Evolutionary conservation across 768 basidiomycete species (phyloP), one percentile per base, ranked within the genome.

Genomic region (Collybia nuda): DNA sequence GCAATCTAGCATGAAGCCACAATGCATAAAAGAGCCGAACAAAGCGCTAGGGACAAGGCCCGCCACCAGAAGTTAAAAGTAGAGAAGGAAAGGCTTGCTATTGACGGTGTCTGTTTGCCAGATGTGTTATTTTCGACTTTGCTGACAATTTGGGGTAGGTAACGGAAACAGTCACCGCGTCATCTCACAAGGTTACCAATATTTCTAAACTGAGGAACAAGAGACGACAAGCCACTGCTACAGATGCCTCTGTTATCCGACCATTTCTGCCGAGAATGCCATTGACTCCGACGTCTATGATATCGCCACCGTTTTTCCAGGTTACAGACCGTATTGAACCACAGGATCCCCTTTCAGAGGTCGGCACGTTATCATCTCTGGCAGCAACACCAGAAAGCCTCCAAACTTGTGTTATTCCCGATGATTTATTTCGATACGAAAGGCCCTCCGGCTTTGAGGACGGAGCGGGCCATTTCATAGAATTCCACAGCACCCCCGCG

Each of bases 11-110:
- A 57, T 40, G 65, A 62, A 44, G 57, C 45, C 21, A 54, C 50
- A 24, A 55, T 66, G 51, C 60, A 57, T 11, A 57, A 60, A 35
- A 58, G 68, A 43, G 69, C 69, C 22, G 68, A 68, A 44, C 72
- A 73, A 55, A 71, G 69, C 52, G 67, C 67, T 18, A 60, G 70
- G 44, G 70, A 71, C 56, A 71, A 68, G 56, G 68, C 63, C 19
- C 63, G 67, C 7, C 58, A 61, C 40, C 61, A 60, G 26, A 56
- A 52, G 44, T 40, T 58, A 53, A 51, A 60, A 50, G 65, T 65
- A 55, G 62, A 70, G 56, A 59, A 53, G 22, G 59, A 56, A 15
- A 55, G 46, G n/a, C 41, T 46, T n/a, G 52, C 51, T 14, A 35
- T 26, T 11, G 41, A 22, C 18, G 51, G 37, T 21, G 49, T 57